Evolutionary conservation across 768 basidiomycete genomes (phyloP), one percentile per base, ranked within the genome.

Genomic region (Russula sp.): DNA sequence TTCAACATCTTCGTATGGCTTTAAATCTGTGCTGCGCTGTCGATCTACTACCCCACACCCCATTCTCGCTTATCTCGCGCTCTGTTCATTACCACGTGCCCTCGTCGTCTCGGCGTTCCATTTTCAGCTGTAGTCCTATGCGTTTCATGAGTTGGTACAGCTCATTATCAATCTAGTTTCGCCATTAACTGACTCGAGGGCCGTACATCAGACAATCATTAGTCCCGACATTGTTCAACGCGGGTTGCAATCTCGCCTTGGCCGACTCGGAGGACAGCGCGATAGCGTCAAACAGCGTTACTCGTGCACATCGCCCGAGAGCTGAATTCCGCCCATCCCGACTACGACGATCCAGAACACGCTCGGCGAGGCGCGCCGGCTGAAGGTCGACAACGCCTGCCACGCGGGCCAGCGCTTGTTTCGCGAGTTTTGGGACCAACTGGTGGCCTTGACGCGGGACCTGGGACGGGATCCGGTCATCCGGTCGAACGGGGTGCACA

Each of bases 341-440:
- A 51, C 4, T 42, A 42, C 49, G 42, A 41, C 57, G 11, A 51
- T 56, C 13, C 48, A 35, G 14, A 51, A 45, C 42, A 49, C 42
- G 5, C 29, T 61, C 16, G 18, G 1, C 20, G 60, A 35, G 35
- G 41, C 20, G 14, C 39, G 47, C 8, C 43, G 34, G 5, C 7
- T 61, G 13, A 16, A 51, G 0, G n/a, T 34, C 1, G 20, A 16
- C 4, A 22, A n/a, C 9, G 48, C 35, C 9, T 49, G 49, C 1
- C 16, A 38, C 16, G 32, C 25, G 35, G 39, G 45, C n/a, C 18
- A 14, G 14, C 20, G n/a, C 18, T 35, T 45, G 11, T 57, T 61
- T 43, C 51, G 60, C 49, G 29, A 4, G 20, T n/a, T 61, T 5
- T 57, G 60, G 60, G 57, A 61, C 9, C 48, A 56, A 2, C 41